Conservation (phyloP, 805 yeast species). For the Wickerhamomyces alni region DNA sequence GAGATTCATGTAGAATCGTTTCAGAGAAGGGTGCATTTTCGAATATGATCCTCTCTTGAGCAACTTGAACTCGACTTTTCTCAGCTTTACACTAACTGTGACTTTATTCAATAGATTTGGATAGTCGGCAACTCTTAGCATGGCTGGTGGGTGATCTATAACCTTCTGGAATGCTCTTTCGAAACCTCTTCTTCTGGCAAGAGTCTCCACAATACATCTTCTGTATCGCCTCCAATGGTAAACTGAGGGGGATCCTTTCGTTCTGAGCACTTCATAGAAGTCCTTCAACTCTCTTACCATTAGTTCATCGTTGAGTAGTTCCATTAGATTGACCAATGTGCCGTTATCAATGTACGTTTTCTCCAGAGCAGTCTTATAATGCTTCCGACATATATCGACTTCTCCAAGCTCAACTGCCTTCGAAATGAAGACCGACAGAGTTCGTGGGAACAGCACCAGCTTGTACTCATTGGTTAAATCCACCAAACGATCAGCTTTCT, state of each 20-base stretch:
- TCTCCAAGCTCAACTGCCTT: constrained; percentile 8
- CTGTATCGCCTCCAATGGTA: constrained; percentile 4
- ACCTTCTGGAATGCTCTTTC: constrained; percentile 6
- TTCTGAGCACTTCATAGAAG: constrained; percentile 2
- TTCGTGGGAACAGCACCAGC: constrained; percentile 12
- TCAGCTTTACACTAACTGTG: constrained; percentile 3
- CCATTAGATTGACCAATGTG: constrained; percentile 10
- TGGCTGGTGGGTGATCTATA: constrained; percentile 1
- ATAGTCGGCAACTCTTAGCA: constrained; percentile 9
- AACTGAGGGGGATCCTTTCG: constrained; percentile 2
- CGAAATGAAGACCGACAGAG: constrained; percentile 7
- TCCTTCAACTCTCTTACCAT: constrained; percentile 8
- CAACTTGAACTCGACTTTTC: constrained; percentile 3
- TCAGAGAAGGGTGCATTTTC: constrained; percentile 3
- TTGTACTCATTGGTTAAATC: constrained; percentile 1
- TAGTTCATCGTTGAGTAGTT: constrained; percentile 3
- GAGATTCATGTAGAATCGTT: constrained; percentile 12
- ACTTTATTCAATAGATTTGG: constrained; percentile 10
- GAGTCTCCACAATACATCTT: constrained; percentile 7
- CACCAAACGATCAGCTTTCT: constrained; percentile 5
- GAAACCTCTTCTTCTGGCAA: constrained; percentile 7
- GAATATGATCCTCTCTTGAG: constrained; percentile 2
- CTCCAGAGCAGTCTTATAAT: constrained; percentile 5
- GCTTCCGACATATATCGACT: constrained; percentile 1
- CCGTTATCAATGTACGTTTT: constrained; percentile 12